Conservation (phyloP, 768 basidiomycete species). For the Floccularia luteovirens region DNA sequence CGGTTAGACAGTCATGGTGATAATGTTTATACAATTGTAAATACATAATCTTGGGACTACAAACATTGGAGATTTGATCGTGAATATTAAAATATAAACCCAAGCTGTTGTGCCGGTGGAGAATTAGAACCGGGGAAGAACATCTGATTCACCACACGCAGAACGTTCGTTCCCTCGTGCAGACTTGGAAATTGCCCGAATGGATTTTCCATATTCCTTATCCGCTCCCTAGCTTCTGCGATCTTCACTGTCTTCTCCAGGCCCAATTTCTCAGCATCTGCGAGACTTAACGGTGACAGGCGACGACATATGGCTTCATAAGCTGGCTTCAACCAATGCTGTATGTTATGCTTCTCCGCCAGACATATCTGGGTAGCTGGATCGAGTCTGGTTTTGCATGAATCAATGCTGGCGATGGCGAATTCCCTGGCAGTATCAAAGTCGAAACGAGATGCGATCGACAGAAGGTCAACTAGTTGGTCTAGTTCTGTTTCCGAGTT, state of each 20-base stretch:
- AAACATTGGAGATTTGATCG: too few species aligned
- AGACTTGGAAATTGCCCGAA: too few species aligned
- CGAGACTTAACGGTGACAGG: constrained; percentile 19
- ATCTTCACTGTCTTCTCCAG: neutral
- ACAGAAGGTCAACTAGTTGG: constrained; percentile 30
- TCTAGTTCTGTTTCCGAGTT: constrained; percentile 2
- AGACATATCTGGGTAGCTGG: constrained; percentile 26
- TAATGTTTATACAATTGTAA: too few species aligned
- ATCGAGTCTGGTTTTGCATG: constrained; percentile 11
- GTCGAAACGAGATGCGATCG: constrained; percentile 28
- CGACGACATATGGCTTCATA: constrained; percentile 28
- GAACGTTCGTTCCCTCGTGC: too few species aligned
- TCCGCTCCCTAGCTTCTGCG: neutral
- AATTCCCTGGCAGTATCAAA: constrained; percentile 25
- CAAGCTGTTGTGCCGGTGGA: too few species aligned
- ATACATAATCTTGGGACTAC: too few species aligned
- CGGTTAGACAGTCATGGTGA: too few species aligned
- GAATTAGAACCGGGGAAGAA: too few species aligned
- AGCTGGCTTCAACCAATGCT: constrained; percentile 28
- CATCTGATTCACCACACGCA: too few species aligned
- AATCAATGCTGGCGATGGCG: constrained; percentile 22
- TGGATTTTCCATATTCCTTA: too few species aligned
- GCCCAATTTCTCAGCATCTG: constrained; percentile 21
- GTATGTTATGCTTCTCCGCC: constrained; percentile 28
- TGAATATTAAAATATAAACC: too few species aligned